A percentile compares a stretch with the other conserved stretches of the same genome.
These are phyloP conservation scores for Beauveria caledonica DNA, from an alignment of 2,329 filamentous ascomycete species.

Conservation along the genomic window DNA sequence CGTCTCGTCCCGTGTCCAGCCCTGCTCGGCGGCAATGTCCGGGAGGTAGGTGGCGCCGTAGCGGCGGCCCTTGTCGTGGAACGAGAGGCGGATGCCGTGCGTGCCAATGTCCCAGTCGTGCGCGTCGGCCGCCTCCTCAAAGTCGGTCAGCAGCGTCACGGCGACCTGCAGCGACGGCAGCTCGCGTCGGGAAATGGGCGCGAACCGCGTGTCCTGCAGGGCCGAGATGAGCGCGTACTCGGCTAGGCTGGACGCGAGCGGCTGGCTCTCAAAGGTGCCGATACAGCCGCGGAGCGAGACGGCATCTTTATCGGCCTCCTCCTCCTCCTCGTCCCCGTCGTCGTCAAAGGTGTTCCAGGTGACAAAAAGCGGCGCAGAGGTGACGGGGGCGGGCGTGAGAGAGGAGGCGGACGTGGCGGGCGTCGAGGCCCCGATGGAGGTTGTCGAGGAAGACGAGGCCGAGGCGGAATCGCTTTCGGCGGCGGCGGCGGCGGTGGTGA, in stretches of 20 bases:
- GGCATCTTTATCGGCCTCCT: conserved; percentile 33
- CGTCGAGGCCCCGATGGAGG: conserved; percentile 26
- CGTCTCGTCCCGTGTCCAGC: conserved; percentile 91
- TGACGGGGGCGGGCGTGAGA: conserved; percentile 22
- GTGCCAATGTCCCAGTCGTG: conserved; percentile 81
- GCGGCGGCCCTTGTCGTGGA: conserved; percentile 62
- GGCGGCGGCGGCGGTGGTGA: background rate
- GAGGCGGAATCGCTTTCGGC: conserved; percentile 21
- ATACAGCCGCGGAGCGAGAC: conserved; percentile 85
- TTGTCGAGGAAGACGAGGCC: conserved; percentile 31
- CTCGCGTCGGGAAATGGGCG: conserved; percentile 44
- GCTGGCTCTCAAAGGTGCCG: conserved; percentile 78
- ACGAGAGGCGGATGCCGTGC: conserved; percentile 82
- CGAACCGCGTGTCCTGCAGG: conserved; percentile 55
- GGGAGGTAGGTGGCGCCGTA: conserved; percentile 88
- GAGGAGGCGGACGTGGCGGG: conserved; percentile 33
- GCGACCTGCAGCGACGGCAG: conserved; percentile 52
- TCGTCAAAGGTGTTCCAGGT: conserved; percentile 73
- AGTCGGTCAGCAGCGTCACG: conserved; percentile 78
- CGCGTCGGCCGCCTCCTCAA: conserved; percentile 64
- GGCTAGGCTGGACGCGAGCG: conserved; percentile 63
- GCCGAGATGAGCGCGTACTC: conserved; percentile 78
- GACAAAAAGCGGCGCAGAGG: conserved; percentile 73
- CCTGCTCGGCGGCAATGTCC: conserved; percentile 84
- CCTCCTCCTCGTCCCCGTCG: conserved; percentile 41